Evolutionary conservation across 2,329 filamentous ascomycete species (phyloP).

Genomic region (Colletotrichum costaricense): DNA sequence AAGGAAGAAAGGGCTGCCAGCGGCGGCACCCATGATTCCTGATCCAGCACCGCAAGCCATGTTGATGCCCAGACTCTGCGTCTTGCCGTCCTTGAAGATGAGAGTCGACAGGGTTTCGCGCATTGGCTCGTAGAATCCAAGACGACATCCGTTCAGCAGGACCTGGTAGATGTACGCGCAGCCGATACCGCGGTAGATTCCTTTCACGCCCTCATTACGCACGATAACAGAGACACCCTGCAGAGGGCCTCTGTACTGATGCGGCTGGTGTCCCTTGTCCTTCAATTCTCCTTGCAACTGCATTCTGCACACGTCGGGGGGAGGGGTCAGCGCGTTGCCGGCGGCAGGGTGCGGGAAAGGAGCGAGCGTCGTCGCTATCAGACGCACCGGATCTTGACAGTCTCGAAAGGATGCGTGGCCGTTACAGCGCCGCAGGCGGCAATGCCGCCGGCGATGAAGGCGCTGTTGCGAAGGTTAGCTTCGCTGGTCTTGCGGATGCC

Average conservation of each 20-base stretch:
- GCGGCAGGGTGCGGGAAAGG: conserved; percentile 27
- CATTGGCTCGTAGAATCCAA: conserved; percentile 98
- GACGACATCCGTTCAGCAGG: conserved; percentile 92
- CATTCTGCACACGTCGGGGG: conserved; percentile 66
- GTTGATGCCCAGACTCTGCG: conserved; percentile 90
- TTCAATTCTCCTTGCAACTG: conserved; percentile 97
- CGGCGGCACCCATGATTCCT: conserved; percentile 91
- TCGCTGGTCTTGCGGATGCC: neutral
- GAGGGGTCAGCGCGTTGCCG: conserved; percentile 19
- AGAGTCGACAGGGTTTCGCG: conserved; percentile 76
- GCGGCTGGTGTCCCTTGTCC: conserved; percentile 83
- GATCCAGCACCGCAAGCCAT: conserved; percentile 92
- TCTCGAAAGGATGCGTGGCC: conserved; percentile 97
- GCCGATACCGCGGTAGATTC: conserved; percentile 88
- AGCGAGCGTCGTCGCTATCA: neutral
- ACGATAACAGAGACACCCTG: conserved; percentile 93
- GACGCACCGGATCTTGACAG: conserved; percentile 93
- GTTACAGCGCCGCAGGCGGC: conserved; percentile 98
- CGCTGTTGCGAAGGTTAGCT: conserved; percentile 58
- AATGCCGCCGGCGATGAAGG: conserved; percentile 95
- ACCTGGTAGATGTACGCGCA: conserved; percentile 97
- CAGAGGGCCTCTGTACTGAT: conserved; percentile 90
- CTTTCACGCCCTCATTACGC: conserved; percentile 86
- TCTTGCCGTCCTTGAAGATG: conserved; percentile 77
- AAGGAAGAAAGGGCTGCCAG: conserved; percentile 95